phyloP scores from a whole-genome alignment of 2,329 filamentous ascomycete genomes.

The Lecanoromycetidae sp. region DNA sequence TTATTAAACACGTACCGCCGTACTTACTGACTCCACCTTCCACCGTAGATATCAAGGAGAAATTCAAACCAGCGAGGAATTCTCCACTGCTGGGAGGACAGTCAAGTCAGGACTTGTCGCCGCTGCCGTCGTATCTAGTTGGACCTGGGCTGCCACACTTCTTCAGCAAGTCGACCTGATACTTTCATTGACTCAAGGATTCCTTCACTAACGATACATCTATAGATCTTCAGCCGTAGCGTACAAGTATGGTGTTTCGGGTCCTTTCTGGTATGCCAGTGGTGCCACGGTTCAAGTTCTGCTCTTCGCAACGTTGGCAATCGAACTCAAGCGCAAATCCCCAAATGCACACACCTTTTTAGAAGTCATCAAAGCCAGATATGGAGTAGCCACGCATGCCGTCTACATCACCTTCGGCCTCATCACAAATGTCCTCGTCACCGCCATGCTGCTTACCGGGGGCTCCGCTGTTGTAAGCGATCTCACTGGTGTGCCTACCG shows the following conservation, averaged over 20 bases:
- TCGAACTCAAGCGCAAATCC: conserved; percentile 74
- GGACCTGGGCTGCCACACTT: conserved; percentile 77
- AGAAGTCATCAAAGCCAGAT: conserved; percentile 70
- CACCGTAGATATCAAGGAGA: conserved; percentile 26
- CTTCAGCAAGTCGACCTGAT: too few relatives aligned
- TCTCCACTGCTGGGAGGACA: conserved; percentile 74
- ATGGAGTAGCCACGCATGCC: conserved; percentile 59
- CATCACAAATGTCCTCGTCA: conserved; percentile 66
- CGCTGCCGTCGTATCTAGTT: conserved; percentile 80
- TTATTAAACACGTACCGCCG: neutral
- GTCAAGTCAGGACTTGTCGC: conserved; percentile 83
- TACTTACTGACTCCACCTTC: neutral
- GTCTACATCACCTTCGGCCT: conserved; percentile 74
- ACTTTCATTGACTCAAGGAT: too few relatives aligned
- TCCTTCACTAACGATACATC: too few relatives aligned
- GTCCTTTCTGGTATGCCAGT: conserved; percentile 47
- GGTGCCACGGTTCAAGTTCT: conserved; percentile 74
- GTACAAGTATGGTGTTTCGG: conserved; percentile 43
- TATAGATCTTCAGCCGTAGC: conserved; percentile 32
- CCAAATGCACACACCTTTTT: conserved; percentile 80
- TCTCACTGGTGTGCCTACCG: conserved; percentile 61
- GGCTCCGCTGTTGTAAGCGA: conserved; percentile 62
- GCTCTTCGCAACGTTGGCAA: conserved; percentile 79
- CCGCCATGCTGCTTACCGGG: conserved; percentile 54
- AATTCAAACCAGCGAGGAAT: conserved; percentile 83